A percentile compares a stretch with the other conserved stretches of the same genome.
Evolutionary conservation across 2,329 filamentous ascomycete species (phyloP).

Genomic region (Pseudogymnoascus sp.): DNA sequence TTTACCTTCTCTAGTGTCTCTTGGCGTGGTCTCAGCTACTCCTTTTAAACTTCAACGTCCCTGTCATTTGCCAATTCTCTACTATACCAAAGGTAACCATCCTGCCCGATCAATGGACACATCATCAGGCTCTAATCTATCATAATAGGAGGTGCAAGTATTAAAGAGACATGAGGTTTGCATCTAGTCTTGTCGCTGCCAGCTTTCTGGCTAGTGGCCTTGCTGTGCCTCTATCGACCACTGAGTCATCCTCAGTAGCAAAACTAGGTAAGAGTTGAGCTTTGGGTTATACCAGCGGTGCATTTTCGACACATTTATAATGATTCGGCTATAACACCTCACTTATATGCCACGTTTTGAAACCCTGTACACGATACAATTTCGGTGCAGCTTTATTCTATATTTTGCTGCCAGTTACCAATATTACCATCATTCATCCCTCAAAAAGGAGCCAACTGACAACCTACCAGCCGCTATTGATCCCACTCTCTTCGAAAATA

Average conservation of each 20-base stretch:
- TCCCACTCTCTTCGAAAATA: slow-evolving; percentile 13
- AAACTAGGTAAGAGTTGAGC: neutral
- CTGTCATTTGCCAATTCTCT: neutral
- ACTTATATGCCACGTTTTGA: neutral
- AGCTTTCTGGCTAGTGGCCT: neutral
- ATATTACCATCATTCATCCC: neutral
- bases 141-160: neutral
- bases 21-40: neutral
- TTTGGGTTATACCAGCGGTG: neutral
- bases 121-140: neutral
- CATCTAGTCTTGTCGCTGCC: neutral
- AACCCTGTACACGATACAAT: too few relatives aligned
- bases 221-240: neutral
- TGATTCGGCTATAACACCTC: neutral
- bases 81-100: neutral
- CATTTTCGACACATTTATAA: neutral
- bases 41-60: neutral
- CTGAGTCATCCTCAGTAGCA: neutral
- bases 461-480: slow-evolving; percentile 11
- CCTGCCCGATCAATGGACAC: neutral
- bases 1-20: neutral
- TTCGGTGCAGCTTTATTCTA: neutral
- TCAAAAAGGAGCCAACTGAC: neutral
- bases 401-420: neutral
- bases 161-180: neutral